Base-by-base conservation (phyloP, 768 basidiomycete species). In the Rhodosporidiobolus sp. region DNA sequence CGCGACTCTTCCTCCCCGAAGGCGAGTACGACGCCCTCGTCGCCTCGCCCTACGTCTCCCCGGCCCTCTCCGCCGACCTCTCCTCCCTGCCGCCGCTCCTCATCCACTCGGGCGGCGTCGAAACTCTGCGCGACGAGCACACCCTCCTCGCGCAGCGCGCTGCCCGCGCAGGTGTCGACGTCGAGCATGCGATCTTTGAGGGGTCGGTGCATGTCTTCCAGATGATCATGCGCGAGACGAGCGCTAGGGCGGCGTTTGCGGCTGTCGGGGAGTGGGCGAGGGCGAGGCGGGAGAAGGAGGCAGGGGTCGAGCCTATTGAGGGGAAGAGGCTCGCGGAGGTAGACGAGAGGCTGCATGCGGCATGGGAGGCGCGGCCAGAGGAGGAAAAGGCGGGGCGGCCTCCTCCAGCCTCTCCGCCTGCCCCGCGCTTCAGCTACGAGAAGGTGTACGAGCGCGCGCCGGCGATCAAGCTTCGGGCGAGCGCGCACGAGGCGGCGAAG, bases 71-170 rank as follows among this genome's bases (percentile, higher is more conserved):
- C 76, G 94, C 93, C 26, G 86, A 91, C 78, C 88, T 94, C 72
- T 82, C 84, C 22, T 88, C 88, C 12, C 83, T 98, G 28, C 94
- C 95, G 11, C 94, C 94, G 1, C 79, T 97, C 79, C 85, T 98
- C 17, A 88, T 96, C 53, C 92, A 94, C 78, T 87, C 87, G 9
- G 95, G 94, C 32, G 94, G 94, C 69, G 88, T 90, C 5, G 95
- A 98, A 79, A 90, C 93, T 0, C 84, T 98, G n/a, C 85, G 91
- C 35, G 95, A 98, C 78, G 95, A 98, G 79, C 88, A 90, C 38
- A 88, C 89, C 26, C 85, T 97, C 16, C 80, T 97, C 46, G 92
- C 93, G 1, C 90, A 93, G 80, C 96, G 97, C 79, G 93, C 93
- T 7, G 87, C 88, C 2, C 80, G 88, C 30, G 87, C 90, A 0